Evolutionary conservation across 169 alveolate species (phyloP), one percentile per base, ranked within the genome.

Genomic region (Babesia bovis): DNA sequence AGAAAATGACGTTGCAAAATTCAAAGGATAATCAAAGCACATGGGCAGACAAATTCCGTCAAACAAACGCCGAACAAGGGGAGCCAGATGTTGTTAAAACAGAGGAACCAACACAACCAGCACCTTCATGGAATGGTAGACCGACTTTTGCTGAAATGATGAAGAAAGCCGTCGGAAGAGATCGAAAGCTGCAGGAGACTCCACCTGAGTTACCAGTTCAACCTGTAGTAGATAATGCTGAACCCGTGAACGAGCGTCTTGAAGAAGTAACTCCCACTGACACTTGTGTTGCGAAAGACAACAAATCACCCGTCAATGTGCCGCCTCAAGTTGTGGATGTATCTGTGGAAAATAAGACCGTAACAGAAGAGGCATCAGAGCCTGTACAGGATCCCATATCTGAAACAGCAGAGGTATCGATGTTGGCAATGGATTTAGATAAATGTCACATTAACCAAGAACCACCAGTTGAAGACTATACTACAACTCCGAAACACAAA

Each of bases 21-120:
- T 23, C 55, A 50, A 44, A 36, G 7, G 35, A 26, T 21, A 51
- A 49, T 25, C 71, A 2, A 35, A 36, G 65, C 12, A 66, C 85
- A n/a, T 77, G 85, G 85, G 85, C 85, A 0, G 85, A 77, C 42
- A 30, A 74, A 17, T 60, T 71, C 70, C 58, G 72, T 15, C 41
- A n/a, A 26, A 40, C 58, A 9, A 3, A 23, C 0, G 25, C 61
- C 21, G 25, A 63, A 50, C 23, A 12, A 1, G 44, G 23, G n/a
- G 47, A 51, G 21, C 33, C 41, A 28, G 44, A 65, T 35, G 28
- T 17, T 56, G 30, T 68, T 21, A 50, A 65, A 33, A 44, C 23
- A n/a, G 58, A 38, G 26, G 59, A 51, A n/a, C 13, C 44, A 7
- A 33, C 17, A 28, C 50, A 10, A 4, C 1, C 65, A 30, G 17